These are phyloP conservation scores for Ampelomyces quisqualis DNA, from an alignment of 2,329 filamentous ascomycete genomes.

Conservation along the genomic window DNA sequence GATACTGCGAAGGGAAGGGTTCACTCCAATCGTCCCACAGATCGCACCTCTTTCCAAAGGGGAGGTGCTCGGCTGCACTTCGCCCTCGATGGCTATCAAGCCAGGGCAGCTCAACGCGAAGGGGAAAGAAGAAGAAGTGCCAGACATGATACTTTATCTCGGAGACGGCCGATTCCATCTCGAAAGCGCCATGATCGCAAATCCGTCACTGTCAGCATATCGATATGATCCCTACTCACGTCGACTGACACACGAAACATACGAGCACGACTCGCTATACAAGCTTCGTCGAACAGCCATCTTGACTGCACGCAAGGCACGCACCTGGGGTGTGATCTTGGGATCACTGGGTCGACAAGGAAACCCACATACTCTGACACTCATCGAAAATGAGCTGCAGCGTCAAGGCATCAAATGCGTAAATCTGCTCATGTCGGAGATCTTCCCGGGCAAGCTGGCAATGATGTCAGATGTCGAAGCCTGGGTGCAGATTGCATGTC, in stretches of 20 bases:
- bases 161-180: constrained; percentile 94
- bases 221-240: constrained; percentile 96
- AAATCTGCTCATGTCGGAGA: constrained; percentile 86
- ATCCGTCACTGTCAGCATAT: constrained; percentile 86
- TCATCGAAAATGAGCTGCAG: constrained; percentile 77
- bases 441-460: constrained; percentile 92
- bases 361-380: constrained; percentile 85
- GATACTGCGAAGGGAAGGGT: constrained; percentile 78
- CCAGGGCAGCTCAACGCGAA: constrained; percentile 45
- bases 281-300: constrained; percentile 77
- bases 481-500: constrained; percentile 98
- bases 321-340: constrained; percentile 92
- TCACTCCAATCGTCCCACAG: constrained; percentile 83
- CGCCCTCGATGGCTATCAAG: constrained; percentile 56
- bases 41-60: constrained; percentile 91
- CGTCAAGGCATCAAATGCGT: constrained; percentile 75
- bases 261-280: constrained; percentile 90
- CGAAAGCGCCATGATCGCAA: constrained; percentile 99
- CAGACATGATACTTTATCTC: constrained; percentile 80
- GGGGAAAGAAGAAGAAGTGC: constrained; percentile 48
- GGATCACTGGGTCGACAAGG: constrained; percentile 91
- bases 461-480: constrained; percentile 93
- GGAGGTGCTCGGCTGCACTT: constrained; percentile 97
- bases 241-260: constrained; percentile 85
- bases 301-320: constrained; percentile 68